Percentiles rank a stretch among this genome's conserved stretches.
phyloP scores from a whole-genome alignment of 75 land plant species.

The Selaginella tamariscina region DNA sequence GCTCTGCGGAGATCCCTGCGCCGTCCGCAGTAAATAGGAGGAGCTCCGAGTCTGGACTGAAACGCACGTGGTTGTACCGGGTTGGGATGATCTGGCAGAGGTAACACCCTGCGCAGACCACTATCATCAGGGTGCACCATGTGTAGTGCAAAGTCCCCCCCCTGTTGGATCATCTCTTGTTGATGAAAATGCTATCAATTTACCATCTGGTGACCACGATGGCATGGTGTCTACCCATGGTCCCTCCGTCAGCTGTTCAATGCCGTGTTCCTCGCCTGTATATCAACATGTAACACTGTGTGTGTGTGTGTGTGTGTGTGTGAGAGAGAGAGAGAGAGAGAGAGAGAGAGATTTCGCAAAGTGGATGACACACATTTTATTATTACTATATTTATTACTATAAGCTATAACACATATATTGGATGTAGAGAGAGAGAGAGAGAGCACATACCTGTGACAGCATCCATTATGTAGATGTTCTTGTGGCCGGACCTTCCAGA shows the following conservation, averaged over 20 bases:
- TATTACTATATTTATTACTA: too few species aligned
- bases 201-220: too few species aligned
- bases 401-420: too few species aligned
- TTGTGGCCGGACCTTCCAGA: conserved; percentile 78
- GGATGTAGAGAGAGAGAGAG: too few species aligned
- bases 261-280: conserved; percentile 47
- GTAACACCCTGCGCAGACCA: conserved; percentile 41
- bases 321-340: too few species aligned
- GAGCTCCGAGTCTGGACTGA: conserved; percentile 63
- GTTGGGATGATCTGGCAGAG: conserved; percentile 41
- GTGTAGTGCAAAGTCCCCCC: conserved; percentile 49
- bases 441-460: too few species aligned
- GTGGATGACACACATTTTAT: too few species aligned
- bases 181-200: too few species aligned
- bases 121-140: conserved; percentile 68
- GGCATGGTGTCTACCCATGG: conserved; percentile 86
- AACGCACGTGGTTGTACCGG: conserved; percentile 54
- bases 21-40: conserved; percentile 61
- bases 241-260: conserved; percentile 58
- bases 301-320: too few species aligned
- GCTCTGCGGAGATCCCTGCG: conserved; percentile 81
- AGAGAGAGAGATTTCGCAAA: too few species aligned
- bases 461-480: conserved; percentile 94
- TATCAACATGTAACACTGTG: too few species aligned
- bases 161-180: too few species aligned